Percentiles rank a stretch among this genome's conserved stretches.
Evolutionary conservation across 2,329 filamentous ascomycete species (phyloP).

Genomic region (Blastomyces parvus): DNA sequence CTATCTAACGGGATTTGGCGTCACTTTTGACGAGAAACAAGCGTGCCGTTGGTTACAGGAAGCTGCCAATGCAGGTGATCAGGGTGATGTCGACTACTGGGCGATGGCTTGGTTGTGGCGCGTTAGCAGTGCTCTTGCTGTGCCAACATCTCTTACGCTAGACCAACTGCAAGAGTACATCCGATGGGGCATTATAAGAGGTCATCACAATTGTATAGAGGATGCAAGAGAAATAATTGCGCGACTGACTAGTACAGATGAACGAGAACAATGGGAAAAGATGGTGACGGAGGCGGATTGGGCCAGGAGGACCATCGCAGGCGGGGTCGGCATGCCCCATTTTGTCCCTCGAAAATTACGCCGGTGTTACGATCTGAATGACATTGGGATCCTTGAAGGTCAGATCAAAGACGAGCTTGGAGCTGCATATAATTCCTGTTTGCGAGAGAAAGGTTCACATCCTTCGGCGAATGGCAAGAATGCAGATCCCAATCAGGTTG

Average conservation of each 20-base stretch:
- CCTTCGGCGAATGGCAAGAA: not conserved
- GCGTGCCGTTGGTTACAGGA: not conserved
- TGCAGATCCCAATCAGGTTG: not conserved
- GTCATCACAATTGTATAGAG: constrained; percentile 3
- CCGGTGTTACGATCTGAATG: constrained; percentile 1
- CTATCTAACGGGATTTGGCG: constrained; percentile 6
- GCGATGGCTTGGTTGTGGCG: constrained; percentile 6
- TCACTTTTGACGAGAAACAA: constrained; percentile 1
- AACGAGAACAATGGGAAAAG: not conserved
- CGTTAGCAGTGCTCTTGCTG: not conserved
- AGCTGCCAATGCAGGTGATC: constrained; percentile 1
- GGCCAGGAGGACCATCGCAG: not conserved
- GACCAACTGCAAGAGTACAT: constrained; percentile 3
- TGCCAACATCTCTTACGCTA: constrained; percentile 1
- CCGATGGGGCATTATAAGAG: constrained; percentile 7
- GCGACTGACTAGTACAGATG: not conserved
- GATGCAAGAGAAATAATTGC: not conserved
- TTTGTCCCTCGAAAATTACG: constrained; percentile 6
- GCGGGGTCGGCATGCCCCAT: constrained; percentile 5
- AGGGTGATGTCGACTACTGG: constrained; percentile 7
- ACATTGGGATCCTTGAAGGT: not conserved
- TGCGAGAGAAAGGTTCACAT: not conserved
- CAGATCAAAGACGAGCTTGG: constrained; percentile 7
- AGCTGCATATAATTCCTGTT: not conserved
- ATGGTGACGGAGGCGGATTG: not conserved